phyloP scores from a whole-genome alignment of 1,284 basidiomycete species.

The Austroboletus niveus region DNA sequence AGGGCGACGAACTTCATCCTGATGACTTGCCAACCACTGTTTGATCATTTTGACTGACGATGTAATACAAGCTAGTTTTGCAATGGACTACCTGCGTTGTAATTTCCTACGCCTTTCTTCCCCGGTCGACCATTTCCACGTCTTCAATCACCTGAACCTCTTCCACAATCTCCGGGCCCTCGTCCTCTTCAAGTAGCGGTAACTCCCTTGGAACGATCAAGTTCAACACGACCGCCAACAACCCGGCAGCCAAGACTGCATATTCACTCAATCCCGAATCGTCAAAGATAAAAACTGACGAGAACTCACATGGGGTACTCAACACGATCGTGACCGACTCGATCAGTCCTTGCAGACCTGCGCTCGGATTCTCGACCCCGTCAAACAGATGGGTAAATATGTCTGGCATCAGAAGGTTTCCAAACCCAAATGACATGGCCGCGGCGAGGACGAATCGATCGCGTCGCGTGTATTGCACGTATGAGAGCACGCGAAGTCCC shows the following conservation, averaged over 20 bases:
- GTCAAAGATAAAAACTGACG: too few relatives aligned
- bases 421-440: constrained; percentile 71
- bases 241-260: too few relatives aligned
- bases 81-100: too few relatives aligned
- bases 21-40: too few relatives aligned
- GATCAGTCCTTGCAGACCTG: constrained; percentile 69
- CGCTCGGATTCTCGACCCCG: constrained; percentile 52
- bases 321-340: constrained; percentile 78
- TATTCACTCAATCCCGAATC: too few relatives aligned
- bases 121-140: neutral
- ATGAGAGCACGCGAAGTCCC: constrained; percentile 72
- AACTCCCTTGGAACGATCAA: constrained; percentile 37
- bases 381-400: constrained; percentile 73
- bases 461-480: constrained; percentile 63
- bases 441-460: constrained; percentile 78
- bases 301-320: constrained; percentile 68
- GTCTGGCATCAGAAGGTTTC: constrained; percentile 59
- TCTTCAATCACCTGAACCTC: neutral
- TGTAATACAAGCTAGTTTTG: too few relatives aligned
- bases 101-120: too few relatives aligned
- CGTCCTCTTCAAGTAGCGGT: too few relatives aligned
- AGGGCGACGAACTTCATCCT: too few relatives aligned
- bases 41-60: too few relatives aligned
- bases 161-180: neutral
- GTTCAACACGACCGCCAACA: constrained; percentile 37